Evolutionary conservation across 164 flowering plant species (phyloP), one percentile per base, ranked within the genome.

Genomic region (Tetracentron sinense): DNA sequence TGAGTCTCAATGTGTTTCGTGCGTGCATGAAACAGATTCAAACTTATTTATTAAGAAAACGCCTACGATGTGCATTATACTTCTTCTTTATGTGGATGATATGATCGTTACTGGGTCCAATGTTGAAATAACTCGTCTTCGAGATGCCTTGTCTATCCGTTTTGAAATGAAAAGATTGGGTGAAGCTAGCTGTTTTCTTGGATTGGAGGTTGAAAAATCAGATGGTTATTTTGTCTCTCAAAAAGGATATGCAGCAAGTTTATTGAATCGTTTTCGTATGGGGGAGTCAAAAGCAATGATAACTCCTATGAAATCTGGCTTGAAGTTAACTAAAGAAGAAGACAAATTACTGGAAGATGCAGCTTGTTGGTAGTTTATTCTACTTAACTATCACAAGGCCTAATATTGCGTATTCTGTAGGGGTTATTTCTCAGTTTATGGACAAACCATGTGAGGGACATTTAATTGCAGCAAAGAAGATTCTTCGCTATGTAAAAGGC

Each of bases 331-430:
- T n/a, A n/a, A n/a, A 11, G 1, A 15, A 29, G 22, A 30, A 30
- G 60, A 1, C 12, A 56, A 56, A 14, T 6, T 14, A 30, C 10
- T 26, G n/a, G 28, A 56, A 56, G 60, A 56, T 56, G 60, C 30
- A 30, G 15, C 60, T 56, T n/a, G 42, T 56, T 56, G 42, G 60
- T 30, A 22, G 17, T 48, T 22, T 70, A n/a, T 30, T 64, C 12
- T 64, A 64, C n/a, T 50, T 50, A 50, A 50, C 54, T 21, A 59
- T 61, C 46, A 71, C 74, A 31, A 54, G 70, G 35, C 74, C 58
- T 2, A 54, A 71, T 4, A 54, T 71, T 31, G 5, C 57, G 10
- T 64, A 52, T 30, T 52, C 55, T 10, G 64, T 70, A 20, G 51
- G 67, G 15, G 64, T 60, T 17, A 7, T 71, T 26, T 60, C n/a